phyloP scores from a whole-genome alignment of 2,329 filamentous ascomycete genomes.

The Talaromyces sp. region DNA sequence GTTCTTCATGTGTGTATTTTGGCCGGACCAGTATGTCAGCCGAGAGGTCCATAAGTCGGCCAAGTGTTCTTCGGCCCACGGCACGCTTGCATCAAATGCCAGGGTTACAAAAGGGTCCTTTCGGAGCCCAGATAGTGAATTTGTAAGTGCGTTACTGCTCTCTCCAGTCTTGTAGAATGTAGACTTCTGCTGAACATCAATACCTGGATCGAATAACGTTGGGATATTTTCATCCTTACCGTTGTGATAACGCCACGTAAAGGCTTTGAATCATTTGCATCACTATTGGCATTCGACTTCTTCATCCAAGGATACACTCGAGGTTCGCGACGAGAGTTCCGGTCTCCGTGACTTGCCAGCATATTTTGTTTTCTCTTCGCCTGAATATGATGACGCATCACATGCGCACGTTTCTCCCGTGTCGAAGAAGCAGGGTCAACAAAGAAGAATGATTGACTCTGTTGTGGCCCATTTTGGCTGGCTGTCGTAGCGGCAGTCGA shows the following conservation, averaged over 20 bases:
- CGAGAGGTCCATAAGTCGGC: constrained; percentile 38
- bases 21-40: constrained; percentile 44
- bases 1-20: constrained; percentile 40
- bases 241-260: neutral
- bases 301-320: constrained; percentile 30
- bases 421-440: constrained; percentile 42
- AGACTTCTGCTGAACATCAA: constrained; percentile 2
- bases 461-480: constrained; percentile 16
- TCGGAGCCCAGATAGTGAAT: constrained; percentile 30
- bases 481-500: constrained; percentile 22
- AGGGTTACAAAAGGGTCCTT: constrained; percentile 37
- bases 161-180: neutral
- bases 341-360: constrained; percentile 24
- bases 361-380: constrained; percentile 39
- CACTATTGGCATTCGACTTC: constrained; percentile 17
- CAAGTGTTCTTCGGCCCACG: constrained; percentile 31
- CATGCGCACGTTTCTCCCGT: constrained; percentile 45
- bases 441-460: constrained; percentile 42
- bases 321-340: constrained; percentile 21
- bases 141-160: neutral
- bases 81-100: constrained; percentile 23
- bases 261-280: constrained; percentile 7
- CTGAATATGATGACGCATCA: constrained; percentile 47
- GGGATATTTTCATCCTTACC: neutral
- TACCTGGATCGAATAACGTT: neutral